Conservation (phyloP, 2,329 filamentous ascomycete genomes). For the Colletotrichum tabaci region DNA sequence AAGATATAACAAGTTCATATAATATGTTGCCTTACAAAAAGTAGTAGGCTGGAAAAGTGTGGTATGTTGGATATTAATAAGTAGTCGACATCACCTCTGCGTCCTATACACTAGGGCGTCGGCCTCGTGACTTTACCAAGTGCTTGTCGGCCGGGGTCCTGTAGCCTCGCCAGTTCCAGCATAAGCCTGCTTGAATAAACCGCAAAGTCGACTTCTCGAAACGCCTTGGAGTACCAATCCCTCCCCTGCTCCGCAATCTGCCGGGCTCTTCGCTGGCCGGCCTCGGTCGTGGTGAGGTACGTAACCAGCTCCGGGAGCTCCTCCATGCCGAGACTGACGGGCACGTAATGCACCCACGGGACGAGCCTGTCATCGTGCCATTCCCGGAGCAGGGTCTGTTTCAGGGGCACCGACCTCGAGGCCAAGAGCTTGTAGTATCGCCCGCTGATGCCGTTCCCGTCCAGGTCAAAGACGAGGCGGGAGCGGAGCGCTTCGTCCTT, state of each 20-base stretch:
- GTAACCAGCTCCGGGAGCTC: slow-evolving; percentile 67
- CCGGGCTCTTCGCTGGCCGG: slow-evolving; percentile 63
- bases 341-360: slow-evolving; percentile 72
- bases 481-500: slow-evolving; percentile 55
- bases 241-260: slow-evolving; percentile 68
- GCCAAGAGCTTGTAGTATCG: slow-evolving; percentile 67
- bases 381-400: slow-evolving; percentile 67
- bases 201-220: slow-evolving; percentile 72
- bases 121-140: no score
- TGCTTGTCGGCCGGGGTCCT: slow-evolving; percentile 49
- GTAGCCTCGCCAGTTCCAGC: slow-evolving; percentile 66
- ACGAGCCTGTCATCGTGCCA: slow-evolving; percentile 72
- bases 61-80: no score
- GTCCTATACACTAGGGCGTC: no score
- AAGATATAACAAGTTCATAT: no score
- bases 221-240: slow-evolving; percentile 67
- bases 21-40: no score
- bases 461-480: slow-evolving; percentile 65
- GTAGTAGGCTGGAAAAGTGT: no score
- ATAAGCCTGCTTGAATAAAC: slow-evolving; percentile 74
- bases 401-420: slow-evolving; percentile 63
- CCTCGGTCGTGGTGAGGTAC: slow-evolving; percentile 60
- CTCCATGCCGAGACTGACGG: slow-evolving; percentile 63
- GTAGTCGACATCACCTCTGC: no score
- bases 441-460: slow-evolving; percentile 70